A percentile compares a stretch with the other conserved stretches of the same genome.
phyloP scores from a whole-genome alignment of 2,329 filamentous ascomycete species.

The Diaporthe amygdali region DNA sequence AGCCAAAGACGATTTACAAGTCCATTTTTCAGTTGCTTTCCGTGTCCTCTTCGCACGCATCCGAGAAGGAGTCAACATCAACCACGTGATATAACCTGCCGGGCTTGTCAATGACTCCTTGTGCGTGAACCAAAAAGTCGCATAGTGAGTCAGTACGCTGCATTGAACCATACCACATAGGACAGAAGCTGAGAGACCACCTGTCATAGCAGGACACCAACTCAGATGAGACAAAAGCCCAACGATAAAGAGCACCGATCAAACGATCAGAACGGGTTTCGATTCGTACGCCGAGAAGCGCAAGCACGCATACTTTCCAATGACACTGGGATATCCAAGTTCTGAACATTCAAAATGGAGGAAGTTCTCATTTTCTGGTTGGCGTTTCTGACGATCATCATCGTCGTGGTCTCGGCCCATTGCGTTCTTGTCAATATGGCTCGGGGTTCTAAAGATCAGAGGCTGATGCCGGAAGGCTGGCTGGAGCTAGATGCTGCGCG shows the following conservation, averaged over 20 bases:
- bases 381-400: neutral
- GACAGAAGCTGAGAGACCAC: neutral
- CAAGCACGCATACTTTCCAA: neutral
- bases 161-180: neutral
- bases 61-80: neutral
- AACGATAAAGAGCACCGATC: neutral
- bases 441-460: neutral
- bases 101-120: neutral
- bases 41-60: neutral
- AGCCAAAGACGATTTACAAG: too few species aligned
- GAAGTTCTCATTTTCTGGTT: neutral
- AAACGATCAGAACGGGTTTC: neutral
- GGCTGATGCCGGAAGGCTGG: neutral
- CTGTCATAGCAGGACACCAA: neutral
- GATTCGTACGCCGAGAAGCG: neutral
- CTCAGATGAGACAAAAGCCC: neutral
- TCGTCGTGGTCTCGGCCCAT: neutral
- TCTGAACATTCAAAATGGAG: neutral
- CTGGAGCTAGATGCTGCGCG: neutral
- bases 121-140: neutral
- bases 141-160: neutral
- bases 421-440: neutral
- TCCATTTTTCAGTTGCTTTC: too few species aligned
- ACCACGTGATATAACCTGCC: neutral
- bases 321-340: neutral